Conservation (phyloP, 2,329 filamentous ascomycete species). For the Arthrobotrys entomopaga region DNA sequence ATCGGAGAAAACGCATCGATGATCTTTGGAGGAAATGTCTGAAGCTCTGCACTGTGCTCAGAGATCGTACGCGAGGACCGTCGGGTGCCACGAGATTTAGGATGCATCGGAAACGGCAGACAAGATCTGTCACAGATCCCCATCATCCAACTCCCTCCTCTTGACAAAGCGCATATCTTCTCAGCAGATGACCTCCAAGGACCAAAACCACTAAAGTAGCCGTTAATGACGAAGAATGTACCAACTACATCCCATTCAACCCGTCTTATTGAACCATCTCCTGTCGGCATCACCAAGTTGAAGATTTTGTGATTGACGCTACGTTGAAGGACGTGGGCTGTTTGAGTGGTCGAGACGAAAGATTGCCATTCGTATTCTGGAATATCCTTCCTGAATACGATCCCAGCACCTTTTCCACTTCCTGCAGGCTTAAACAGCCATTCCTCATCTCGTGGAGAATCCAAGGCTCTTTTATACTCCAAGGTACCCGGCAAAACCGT, state of each 20-base stretch:
- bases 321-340: conserved; percentile 53
- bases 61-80: conserved; percentile 19
- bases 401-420: conserved; percentile 63
- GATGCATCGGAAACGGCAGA: conserved; percentile 11
- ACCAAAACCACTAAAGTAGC: conserved; percentile 26
- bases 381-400: conserved; percentile 63
- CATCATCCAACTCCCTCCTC: conserved; percentile 45
- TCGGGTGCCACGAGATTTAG: conserved; percentile 12
- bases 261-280: neutral
- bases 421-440: conserved; percentile 63
- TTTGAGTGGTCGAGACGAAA: neutral
- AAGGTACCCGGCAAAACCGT: conserved; percentile 61
- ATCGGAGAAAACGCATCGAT: conserved; percentile 30
- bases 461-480: conserved; percentile 55
- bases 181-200: conserved; percentile 53
- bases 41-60: conserved; percentile 23
- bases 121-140: neutral
- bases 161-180: conserved; percentile 55
- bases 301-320: conserved; percentile 51
- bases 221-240: conserved; percentile 55
- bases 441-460: conserved; percentile 54
- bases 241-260: conserved; percentile 51
- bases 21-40: conserved; percentile 30
- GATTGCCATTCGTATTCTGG: conserved; percentile 59
- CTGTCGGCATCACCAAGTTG: conserved; percentile 23